phyloP scores from a whole-genome alignment of 2,329 filamentous ascomycete genomes.

The Thielaviopsis euricoi region DNA sequence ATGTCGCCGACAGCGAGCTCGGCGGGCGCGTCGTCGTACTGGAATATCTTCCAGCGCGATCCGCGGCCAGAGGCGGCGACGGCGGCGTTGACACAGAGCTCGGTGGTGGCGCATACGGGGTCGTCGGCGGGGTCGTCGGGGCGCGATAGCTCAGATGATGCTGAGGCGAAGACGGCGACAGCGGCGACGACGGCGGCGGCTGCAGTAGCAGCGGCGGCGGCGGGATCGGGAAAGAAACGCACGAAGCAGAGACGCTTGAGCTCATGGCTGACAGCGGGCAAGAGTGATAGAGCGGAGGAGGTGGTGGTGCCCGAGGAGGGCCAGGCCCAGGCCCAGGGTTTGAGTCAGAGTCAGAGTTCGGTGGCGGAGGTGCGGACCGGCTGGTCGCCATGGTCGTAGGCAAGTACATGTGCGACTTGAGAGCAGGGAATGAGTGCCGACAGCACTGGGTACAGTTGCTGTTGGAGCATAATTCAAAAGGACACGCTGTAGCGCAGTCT shows the following conservation, averaged over 20 bases:
- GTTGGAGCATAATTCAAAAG: not conserved
- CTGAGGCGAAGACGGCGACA: too few species aligned
- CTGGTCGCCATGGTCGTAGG: conserved; percentile 2
- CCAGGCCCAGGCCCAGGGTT: not conserved
- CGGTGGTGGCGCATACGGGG: not conserved
- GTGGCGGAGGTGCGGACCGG: not conserved
- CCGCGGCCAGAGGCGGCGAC: conserved; percentile 1
- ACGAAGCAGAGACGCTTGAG: not conserved
- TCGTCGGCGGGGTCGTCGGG: too few species aligned
- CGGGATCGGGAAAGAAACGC: not conserved
- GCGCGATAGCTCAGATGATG: too few species aligned
- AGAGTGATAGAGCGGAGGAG: not conserved
- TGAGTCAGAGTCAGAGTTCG: not conserved
- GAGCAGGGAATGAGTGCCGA: not conserved
- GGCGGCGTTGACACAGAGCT: not conserved
- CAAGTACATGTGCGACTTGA: too few species aligned
- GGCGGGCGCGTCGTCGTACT: not conserved
- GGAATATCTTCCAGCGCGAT: conserved; percentile 1
- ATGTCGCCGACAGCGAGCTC: not conserved
- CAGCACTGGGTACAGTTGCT: not conserved
- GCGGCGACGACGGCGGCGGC: not conserved
- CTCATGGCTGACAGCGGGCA: not conserved
- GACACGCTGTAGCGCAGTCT: not conserved
- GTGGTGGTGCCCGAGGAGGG: not conserved
- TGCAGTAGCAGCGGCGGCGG: not conserved